Evolutionary conservation across 768 basidiomycete species (phyloP).

Genomic region (Kwoniella sp.): DNA sequence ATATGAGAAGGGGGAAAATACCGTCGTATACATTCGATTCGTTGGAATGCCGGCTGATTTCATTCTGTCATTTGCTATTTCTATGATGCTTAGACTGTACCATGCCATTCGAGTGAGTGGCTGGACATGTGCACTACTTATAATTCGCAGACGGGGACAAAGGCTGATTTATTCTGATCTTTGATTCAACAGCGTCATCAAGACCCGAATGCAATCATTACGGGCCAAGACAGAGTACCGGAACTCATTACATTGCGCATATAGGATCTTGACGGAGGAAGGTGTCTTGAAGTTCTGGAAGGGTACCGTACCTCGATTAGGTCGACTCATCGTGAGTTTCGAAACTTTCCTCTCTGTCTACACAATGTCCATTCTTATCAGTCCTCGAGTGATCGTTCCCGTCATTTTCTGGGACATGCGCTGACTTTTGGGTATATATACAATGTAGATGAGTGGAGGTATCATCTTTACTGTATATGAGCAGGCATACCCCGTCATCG

Average conservation of each 20-base stretch:
- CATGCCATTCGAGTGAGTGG: slow-evolving; percentile 57
- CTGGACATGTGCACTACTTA: not conserved
- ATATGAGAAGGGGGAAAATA: too few relatives aligned
- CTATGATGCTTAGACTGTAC: slow-evolving; percentile 42
- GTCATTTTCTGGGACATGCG: too few relatives aligned
- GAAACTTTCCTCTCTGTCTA: not conserved
- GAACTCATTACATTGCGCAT: slow-evolving; percentile 94
- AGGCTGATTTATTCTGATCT: too few relatives aligned
- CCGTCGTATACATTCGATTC: too few relatives aligned
- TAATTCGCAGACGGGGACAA: not conserved
- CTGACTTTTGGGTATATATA: too few relatives aligned
- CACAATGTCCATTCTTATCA: too few relatives aligned
- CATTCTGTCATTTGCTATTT: too few relatives aligned
- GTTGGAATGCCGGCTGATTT: too few relatives aligned
- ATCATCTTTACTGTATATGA: slow-evolving; percentile 93
- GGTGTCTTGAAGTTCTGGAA: slow-evolving; percentile 93
- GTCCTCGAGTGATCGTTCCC: too few relatives aligned
- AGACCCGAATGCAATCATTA: slow-evolving; percentile 96
- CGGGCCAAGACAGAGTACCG: slow-evolving; percentile 79
- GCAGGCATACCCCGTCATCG: slow-evolving; percentile 47
- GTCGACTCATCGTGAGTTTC: slow-evolving; percentile 66
- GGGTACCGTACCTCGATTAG: slow-evolving; percentile 87
- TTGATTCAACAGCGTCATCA: slow-evolving; percentile 90
- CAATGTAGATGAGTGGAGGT: slow-evolving; percentile 76
- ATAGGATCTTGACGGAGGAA: slow-evolving; percentile 91